Evolutionary conservation across 345 rosid species (phyloP).

Genomic region (Raphanus raphanistrum): DNA sequence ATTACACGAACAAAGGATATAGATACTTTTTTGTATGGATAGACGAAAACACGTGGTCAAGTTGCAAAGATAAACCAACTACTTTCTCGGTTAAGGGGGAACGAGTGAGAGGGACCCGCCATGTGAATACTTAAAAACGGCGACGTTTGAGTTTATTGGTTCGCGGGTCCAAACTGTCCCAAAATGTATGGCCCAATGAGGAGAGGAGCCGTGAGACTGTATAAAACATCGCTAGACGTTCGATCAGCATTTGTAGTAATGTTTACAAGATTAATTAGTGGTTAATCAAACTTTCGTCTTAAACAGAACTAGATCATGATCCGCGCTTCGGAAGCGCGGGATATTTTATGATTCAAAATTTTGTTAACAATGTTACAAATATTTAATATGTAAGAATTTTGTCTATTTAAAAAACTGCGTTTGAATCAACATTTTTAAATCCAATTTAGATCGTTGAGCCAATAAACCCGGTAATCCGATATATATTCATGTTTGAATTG

Average conservation of each 20-base stretch:
- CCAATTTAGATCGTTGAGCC: no score
- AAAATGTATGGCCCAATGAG: background rate
- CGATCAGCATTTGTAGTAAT: background rate
- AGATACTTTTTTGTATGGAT: background rate
- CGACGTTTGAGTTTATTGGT: background rate
- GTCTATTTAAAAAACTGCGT: no score
- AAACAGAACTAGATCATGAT: no score
- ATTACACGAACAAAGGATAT: constrained; percentile 10
- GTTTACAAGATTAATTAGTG: background rate
- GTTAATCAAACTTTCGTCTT: background rate
- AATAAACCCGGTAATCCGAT: no score
- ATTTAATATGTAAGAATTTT: no score
- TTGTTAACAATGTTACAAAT: no score
- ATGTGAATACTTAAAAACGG: background rate
- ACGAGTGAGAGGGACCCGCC: background rate
- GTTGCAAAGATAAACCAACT: background rate
- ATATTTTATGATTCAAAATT: no score
- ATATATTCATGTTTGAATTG: no score
- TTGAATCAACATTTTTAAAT: no score
- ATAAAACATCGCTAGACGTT: no score
- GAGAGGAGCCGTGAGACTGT: background rate
- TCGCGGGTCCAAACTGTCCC: background rate
- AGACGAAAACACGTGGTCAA: constrained; percentile 31
- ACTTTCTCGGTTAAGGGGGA: constrained; percentile 15
- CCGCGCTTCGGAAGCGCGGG: no score